Conservation (phyloP, 2,329 filamentous ascomycete genomes). For the Alternaria panax region DNA sequence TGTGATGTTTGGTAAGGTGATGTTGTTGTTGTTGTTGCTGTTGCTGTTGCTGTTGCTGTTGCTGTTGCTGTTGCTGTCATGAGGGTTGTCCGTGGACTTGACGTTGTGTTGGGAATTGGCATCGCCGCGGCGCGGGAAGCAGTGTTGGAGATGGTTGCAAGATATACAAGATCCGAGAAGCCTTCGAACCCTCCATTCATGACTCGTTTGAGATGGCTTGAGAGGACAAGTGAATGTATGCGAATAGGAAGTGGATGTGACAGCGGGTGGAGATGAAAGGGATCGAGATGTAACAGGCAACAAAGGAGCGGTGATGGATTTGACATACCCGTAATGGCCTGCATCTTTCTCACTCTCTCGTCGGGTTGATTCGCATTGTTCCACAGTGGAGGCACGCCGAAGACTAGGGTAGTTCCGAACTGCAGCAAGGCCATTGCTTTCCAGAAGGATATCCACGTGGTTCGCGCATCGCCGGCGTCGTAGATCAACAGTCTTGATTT, state of each 20-base stretch:
- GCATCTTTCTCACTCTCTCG: slow-evolving; percentile 33
- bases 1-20: neutral
- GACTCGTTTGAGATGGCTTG: too few species aligned
- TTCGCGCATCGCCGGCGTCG: slow-evolving; percentile 47
- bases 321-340: slow-evolving; percentile 42
- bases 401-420: slow-evolving; percentile 42
- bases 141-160: too few species aligned
- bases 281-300: neutral
- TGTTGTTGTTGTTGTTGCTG: too few species aligned
- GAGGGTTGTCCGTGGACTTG: too few species aligned
- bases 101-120: too few species aligned
- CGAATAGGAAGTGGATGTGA: neutral
- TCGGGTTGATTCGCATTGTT: slow-evolving; percentile 46
- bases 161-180: too few species aligned
- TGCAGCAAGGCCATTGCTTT: slow-evolving; percentile 47
- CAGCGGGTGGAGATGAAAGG: neutral
- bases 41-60: too few species aligned
- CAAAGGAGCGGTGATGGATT: too few species aligned
- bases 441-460: slow-evolving; percentile 47
- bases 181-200: too few species aligned
- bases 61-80: too few species aligned
- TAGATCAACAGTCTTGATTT: slow-evolving; percentile 44
- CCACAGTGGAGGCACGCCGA: slow-evolving; percentile 44
- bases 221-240: too few species aligned
- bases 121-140: too few species aligned